Evolutionary conservation across 306 rosid genomes (phyloP).

Genomic region (Arachis stenosperma): DNA sequence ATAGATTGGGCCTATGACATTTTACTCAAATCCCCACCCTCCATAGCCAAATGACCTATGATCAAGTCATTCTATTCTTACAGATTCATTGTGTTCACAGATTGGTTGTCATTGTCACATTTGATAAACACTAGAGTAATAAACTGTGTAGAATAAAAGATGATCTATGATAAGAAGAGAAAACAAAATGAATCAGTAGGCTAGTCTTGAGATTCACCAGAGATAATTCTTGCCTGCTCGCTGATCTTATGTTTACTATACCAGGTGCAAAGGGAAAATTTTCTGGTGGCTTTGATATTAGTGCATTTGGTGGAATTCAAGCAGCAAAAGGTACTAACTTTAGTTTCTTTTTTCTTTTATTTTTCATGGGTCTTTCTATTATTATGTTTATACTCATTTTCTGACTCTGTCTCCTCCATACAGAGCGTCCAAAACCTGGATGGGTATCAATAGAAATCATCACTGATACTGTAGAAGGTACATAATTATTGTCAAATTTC

Average conservation of each 20-base stretch:
- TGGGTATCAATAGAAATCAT: constrained; percentile 69
- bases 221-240: constrained; percentile 15
- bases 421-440: constrained; percentile 64
- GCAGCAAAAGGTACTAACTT: constrained; percentile 56
- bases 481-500: constrained; percentile 2
- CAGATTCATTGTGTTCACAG: not conserved
- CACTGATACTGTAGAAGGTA: constrained; percentile 83
- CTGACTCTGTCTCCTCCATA: constrained; percentile 26
- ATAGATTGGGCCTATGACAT: constrained; percentile 1
- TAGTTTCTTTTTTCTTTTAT: not conserved
- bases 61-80: not conserved
- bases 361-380: constrained; percentile 10
- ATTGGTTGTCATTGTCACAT: constrained; percentile 12
- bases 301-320: constrained; percentile 71
- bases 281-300: constrained; percentile 96
- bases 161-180: constrained; percentile 16
- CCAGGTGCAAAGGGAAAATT: constrained; percentile 86
- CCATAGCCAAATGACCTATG: constrained; percentile 17
- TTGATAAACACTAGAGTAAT: constrained; percentile 13
- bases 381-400: constrained; percentile 25
- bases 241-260: constrained; percentile 33
- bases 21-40: constrained; percentile 4
- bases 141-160: constrained; percentile 12
- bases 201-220: constrained; percentile 27
- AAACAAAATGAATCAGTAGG: constrained; percentile 22